Evolutionary conservation across 140 eudicot genomes (phyloP), one percentile per base, ranked within the genome.

Genomic region (Oenanthe javanica): DNA sequence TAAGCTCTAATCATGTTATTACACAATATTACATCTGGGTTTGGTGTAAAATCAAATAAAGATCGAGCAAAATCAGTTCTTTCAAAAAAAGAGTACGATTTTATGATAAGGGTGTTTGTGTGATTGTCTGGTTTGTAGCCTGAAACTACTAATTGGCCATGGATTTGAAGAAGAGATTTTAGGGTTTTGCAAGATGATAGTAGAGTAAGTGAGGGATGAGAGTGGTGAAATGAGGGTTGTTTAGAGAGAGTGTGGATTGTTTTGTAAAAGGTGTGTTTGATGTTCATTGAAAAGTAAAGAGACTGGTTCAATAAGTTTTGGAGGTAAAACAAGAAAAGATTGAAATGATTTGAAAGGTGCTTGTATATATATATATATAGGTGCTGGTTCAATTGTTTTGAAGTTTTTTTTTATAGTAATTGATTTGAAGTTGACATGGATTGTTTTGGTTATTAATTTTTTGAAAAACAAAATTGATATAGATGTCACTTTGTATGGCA

Each of bases 1-100:
- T 87, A 91, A 6, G 92, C 92, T 87, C 88, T 89, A 46, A 91
- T 89, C 83, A 91, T 89, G 38, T 91, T 81, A 78, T 89, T 91
- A 40, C 81, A 89, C 57, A 87, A 57, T 49, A 91, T 36, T 9
- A 73, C 84, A 84, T 25, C 47, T 87, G 96, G 93, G 84, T 89
- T 81, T 81, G 77, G 86, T 11, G 86, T 82, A 21, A 80, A 78
- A 86, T 84, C 84, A 72, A 90, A 88, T 10, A 90, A 84, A 19
- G 78, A 78, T 77, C 88, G 85, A 82, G 93, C 78, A 84, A 80
- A 66, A 77, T 90, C 69, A 82, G 80, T 61, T 82, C 81, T 88
- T 78, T 88, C 81, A 84, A 81, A 85, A n/a, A 72, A 79, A 12
- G 87, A 80, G 85, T 90, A 90, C 21, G 87, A n/a, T 9, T 87